Conservation (phyloP, 192 early-diverging fungal genomes). For the Entophlyctis helioformis region DNA sequence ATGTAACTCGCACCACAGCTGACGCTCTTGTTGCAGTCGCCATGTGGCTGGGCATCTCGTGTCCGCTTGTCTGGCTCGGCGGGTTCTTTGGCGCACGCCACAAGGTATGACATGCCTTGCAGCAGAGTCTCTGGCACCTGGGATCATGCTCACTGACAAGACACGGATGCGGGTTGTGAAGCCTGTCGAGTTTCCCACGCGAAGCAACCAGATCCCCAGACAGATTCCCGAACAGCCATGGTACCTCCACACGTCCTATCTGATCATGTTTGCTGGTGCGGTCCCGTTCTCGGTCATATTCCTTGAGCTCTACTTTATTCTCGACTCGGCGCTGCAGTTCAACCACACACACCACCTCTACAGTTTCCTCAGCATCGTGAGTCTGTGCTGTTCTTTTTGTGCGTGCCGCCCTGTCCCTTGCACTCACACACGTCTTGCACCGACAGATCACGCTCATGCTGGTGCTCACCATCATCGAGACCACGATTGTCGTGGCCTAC, state of each 20-base stretch:
- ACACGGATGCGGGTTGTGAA: too few relatives aligned
- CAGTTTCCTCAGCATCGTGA: slow-evolving; percentile 43
- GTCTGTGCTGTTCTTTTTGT: too few relatives aligned
- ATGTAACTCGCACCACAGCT: too few relatives aligned
- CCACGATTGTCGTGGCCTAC: slow-evolving; percentile 43
- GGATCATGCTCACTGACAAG: too few relatives aligned
- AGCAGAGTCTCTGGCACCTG: too few relatives aligned
- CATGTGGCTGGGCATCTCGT: slow-evolving; percentile 70
- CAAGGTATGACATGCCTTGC: too few relatives aligned
- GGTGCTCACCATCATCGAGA: slow-evolving; percentile 39
- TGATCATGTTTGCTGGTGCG: slow-evolving; percentile 54
- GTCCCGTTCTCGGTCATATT: slow-evolving; percentile 56
- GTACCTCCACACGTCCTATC: slow-evolving; percentile 48
- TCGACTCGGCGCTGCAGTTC: slow-evolving; percentile 41
- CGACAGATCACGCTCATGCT: too few relatives aligned
- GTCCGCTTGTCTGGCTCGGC: slow-evolving; percentile 71
- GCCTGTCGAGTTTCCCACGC: slow-evolving; percentile 77
- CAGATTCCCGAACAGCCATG: slow-evolving; percentile 70
- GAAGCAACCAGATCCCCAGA: slow-evolving; percentile 85
- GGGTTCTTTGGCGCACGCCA: slow-evolving; percentile 89
- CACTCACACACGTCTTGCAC: too few relatives aligned
- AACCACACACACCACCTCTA: slow-evolving; percentile 47
- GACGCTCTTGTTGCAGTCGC: too few relatives aligned
- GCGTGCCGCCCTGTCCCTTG: too few relatives aligned
- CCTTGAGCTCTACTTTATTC: slow-evolving; percentile 51